phyloP scores from a whole-genome alignment of 2,329 filamentous ascomycete genomes.

The Orbilia ellipsospora region DNA sequence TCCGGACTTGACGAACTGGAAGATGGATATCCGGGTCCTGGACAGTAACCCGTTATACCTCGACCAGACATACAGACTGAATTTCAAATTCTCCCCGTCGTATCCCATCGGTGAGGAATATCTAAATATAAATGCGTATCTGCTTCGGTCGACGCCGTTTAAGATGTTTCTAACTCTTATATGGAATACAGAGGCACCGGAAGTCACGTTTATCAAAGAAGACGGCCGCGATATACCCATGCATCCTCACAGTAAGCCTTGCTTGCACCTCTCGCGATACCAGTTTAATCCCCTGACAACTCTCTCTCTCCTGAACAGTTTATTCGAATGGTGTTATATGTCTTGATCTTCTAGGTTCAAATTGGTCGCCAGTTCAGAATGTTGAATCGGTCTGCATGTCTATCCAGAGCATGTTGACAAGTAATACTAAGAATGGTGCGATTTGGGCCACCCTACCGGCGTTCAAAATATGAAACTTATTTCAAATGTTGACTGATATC shows the following conservation, averaged over 20 bases:
- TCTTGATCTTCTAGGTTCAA: slow-evolving; percentile 84
- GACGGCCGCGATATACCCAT: slow-evolving; percentile 78
- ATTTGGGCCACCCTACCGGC: not conserved
- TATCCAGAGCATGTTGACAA: slow-evolving; percentile 96
- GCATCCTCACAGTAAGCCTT: slow-evolving; percentile 77
- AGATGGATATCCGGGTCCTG: slow-evolving; percentile 88
- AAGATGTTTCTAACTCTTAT: slow-evolving; percentile 11
- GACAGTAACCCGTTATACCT: slow-evolving; percentile 90
- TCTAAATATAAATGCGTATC: not conserved
- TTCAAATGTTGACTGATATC: not conserved
- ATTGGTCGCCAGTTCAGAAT: slow-evolving; percentile 97
- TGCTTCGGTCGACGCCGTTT: not conserved
- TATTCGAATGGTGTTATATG: slow-evolving; percentile 99
- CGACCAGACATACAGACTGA: slow-evolving; percentile 81
- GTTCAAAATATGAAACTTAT: not conserved
- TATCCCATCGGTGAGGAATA: slow-evolving; percentile 84
- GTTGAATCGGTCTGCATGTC: slow-evolving; percentile 98
- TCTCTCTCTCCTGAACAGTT: slow-evolving; percentile 64
- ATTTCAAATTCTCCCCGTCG: slow-evolving; percentile 82
- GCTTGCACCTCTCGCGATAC: not conserved
- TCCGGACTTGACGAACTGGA: slow-evolving; percentile 88
- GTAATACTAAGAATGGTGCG: slow-evolving; percentile 81
- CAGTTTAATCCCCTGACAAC: not conserved
- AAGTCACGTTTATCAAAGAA: slow-evolving; percentile 84
- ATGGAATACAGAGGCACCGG: slow-evolving; percentile 78